phyloP scores from a whole-genome alignment of 805 yeast genomes.

The Jamesozyma rosinii region DNA sequence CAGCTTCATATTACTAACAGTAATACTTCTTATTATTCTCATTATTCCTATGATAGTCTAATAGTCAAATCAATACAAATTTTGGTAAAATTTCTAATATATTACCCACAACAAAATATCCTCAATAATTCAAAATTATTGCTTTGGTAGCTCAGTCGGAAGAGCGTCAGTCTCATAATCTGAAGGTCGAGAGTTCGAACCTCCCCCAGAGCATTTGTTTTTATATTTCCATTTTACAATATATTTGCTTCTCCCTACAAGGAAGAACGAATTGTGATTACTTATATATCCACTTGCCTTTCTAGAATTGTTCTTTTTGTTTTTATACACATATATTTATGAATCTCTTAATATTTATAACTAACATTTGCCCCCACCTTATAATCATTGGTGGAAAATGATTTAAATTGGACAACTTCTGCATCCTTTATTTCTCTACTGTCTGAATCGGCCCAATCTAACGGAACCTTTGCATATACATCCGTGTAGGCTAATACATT shows the following conservation, averaged over 20 bases:
- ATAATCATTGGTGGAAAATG: constrained; percentile 60
- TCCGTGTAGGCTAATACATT: constrained; percentile 79
- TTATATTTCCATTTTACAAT: background rate
- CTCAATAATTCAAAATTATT: background rate
- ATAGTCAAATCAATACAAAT: too few species aligned
- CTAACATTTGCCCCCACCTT: constrained; percentile 63
- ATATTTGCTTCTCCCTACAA: background rate
- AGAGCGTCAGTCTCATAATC: constrained; percentile 52
- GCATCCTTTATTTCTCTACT: constrained; percentile 46
- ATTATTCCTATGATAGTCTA: too few species aligned
- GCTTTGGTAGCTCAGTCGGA: constrained; percentile 49
- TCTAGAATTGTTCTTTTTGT: background rate
- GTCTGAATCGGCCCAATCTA: constrained; percentile 79
- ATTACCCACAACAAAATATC: background rate
- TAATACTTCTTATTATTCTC: too few species aligned
- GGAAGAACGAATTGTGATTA: background rate
- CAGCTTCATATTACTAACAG: too few species aligned
- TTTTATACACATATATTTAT: background rate
- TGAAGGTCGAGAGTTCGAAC: constrained; percentile 48
- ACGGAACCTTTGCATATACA: constrained; percentile 56
- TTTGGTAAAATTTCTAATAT: too few species aligned
- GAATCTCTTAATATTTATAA: constrained; percentile 22
- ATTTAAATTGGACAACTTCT: constrained; percentile 61
- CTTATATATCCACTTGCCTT: background rate
- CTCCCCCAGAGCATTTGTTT: constrained; percentile 39